A percentile compares a stretch with the other conserved stretches of the same genome.
phyloP scores from a whole-genome alignment of 345 rosid genomes.

The Melaleuca quinquenervia region DNA sequence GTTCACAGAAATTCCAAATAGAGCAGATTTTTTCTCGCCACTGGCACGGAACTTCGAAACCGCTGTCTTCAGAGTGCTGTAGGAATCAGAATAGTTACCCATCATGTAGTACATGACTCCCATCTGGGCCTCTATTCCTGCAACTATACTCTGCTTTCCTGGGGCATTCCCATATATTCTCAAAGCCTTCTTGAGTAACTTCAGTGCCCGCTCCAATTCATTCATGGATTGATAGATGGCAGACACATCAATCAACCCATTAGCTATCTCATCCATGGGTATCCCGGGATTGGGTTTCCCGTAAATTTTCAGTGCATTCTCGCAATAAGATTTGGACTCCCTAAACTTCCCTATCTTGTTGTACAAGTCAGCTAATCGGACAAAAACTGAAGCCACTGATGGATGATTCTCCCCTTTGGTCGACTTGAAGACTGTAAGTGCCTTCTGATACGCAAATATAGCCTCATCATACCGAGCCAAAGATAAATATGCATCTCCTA shows the following conservation, averaged over 20 bases:
- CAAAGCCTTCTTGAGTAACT: conserved; percentile 56
- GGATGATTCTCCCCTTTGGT: conserved; percentile 78
- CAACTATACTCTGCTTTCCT: conserved; percentile 65
- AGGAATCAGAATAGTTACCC: conserved; percentile 64
- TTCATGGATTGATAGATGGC: conserved; percentile 81
- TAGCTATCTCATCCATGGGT: conserved; percentile 63
- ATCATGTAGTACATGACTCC: conserved; percentile 88
- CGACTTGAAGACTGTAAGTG: conserved; percentile 61
- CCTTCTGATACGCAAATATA: conserved; percentile 79
- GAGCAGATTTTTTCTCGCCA: conserved; percentile 70
- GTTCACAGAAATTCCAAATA: conserved; percentile 75
- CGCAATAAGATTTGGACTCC: conserved; percentile 76
- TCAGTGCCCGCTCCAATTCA: conserved; percentile 53
- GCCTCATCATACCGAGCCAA: conserved; percentile 88
- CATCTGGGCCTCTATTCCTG: conserved; percentile 90
- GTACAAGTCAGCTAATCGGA: conserved; percentile 80
- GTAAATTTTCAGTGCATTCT: conserved; percentile 70
- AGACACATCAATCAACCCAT: conserved; percentile 71
- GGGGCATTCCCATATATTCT: conserved; percentile 46
- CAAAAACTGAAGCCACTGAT: conserved; percentile 71
- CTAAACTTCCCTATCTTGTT: conserved; percentile 66
- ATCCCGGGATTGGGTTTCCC: conserved; percentile 45
- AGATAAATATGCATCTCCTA: conserved; percentile 81
- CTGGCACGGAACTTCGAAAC: conserved; percentile 56
- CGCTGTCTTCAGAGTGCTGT: conserved; percentile 52